Percentiles rank a stretch among this genome's conserved stretches.
These are phyloP conservation scores for Hura crepitans DNA, from an alignment of 441 rosid species.

Conservation along the genomic window DNA sequence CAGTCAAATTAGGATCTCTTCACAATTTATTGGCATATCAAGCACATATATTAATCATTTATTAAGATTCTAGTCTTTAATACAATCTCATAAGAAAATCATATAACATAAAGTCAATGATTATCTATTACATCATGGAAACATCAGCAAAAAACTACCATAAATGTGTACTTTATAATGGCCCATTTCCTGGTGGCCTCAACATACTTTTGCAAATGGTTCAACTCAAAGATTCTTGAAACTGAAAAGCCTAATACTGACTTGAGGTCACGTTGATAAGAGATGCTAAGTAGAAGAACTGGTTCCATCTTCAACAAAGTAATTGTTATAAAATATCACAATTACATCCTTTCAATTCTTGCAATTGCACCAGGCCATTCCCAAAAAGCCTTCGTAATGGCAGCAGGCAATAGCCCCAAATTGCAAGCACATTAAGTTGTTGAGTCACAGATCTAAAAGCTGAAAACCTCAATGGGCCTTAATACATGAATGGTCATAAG, in stretches of 20 bases:
- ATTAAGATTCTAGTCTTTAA: no score
- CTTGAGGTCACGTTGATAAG: neutral
- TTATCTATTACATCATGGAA: neutral
- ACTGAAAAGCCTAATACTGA: neutral
- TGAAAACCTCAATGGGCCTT: neutral
- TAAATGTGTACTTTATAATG: neutral
- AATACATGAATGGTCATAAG: slow-evolving; percentile 9
- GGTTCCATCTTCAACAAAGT: neutral
- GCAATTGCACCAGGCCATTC: neutral
- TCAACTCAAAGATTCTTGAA: neutral
- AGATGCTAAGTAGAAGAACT: neutral
- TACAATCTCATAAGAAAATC: neutral
- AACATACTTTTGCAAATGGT: slow-evolving; percentile 3
- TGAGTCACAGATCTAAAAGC: neutral
- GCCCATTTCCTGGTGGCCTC: neutral
- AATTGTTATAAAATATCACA: neutral
- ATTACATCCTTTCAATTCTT: neutral
- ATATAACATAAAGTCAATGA: neutral
- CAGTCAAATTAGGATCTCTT: slow-evolving; percentile 23
- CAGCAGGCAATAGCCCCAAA: neutral
- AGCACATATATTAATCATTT: neutral
- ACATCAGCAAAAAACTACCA: neutral
- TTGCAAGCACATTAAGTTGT: neutral
- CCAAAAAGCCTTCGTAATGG: neutral
- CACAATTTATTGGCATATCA: slow-evolving; percentile 6